phyloP scores from a whole-genome alignment of 1,284 basidiomycete genomes.

The Rhodotorula sp. region DNA sequence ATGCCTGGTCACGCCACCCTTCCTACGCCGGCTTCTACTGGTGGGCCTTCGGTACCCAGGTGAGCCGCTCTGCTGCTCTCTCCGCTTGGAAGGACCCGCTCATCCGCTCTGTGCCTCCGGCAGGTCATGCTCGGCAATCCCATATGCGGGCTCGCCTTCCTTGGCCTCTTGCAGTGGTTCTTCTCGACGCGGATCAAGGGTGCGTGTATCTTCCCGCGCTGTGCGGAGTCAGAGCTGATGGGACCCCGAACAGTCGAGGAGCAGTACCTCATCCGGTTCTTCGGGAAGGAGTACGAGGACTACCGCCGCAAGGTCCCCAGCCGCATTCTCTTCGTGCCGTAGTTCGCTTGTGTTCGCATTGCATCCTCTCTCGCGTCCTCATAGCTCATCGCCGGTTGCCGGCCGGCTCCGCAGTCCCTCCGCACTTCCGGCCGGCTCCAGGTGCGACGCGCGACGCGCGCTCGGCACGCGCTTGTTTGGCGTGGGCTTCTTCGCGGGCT shows the following conservation, averaged over 20 bases:
- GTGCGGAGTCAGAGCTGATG: too few relatives aligned
- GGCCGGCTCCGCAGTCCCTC: neutral
- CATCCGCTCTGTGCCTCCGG: neutral
- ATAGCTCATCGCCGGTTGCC: too few relatives aligned
- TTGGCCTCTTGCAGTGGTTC: slow-evolving; percentile 76
- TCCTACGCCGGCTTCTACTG: slow-evolving; percentile 98
- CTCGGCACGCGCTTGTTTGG: neutral
- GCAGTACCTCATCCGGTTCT: slow-evolving; percentile 69
- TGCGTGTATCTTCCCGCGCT: slow-evolving; percentile 53
- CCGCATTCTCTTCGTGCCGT: slow-evolving; percentile 66
- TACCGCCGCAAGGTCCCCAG: slow-evolving; percentile 72
- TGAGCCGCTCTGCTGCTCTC: neutral
- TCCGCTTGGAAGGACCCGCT: neutral
- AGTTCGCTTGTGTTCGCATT: neutral
- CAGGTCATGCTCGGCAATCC: slow-evolving; percentile 91
- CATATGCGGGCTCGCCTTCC: slow-evolving; percentile 60
- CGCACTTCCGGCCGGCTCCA: neutral
- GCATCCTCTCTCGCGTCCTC: neutral
- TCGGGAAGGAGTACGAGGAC: slow-evolving; percentile 72
- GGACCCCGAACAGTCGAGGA: slow-evolving; percentile 65
- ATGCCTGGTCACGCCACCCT: slow-evolving; percentile 86
- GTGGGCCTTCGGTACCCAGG: slow-evolving; percentile 84
- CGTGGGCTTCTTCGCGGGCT: neutral
- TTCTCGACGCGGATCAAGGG: slow-evolving; percentile 78
- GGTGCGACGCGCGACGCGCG: neutral